These are phyloP conservation scores for Borealophlyctis nickersoniae DNA, from an alignment of 192 early-diverging fungal species.

Conservation along the genomic window DNA sequence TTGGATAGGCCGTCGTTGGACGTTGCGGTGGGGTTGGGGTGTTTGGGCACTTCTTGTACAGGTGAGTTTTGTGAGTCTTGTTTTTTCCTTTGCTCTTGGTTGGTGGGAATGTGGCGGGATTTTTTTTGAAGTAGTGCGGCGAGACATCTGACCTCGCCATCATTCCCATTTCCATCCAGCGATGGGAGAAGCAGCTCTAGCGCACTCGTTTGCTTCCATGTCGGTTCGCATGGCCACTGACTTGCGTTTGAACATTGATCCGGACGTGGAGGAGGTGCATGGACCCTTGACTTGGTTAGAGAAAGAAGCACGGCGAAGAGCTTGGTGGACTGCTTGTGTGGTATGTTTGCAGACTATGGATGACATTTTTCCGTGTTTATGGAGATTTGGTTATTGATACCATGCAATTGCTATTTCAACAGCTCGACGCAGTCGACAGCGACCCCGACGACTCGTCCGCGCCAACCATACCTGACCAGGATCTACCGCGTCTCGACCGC, in stretches of 20 bases:
- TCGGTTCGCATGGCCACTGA: background rate
- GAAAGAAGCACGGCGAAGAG: conserved; percentile 16
- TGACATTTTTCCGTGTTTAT: background rate
- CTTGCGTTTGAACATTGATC: conserved; percentile 21
- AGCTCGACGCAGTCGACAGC: conserved; percentile 17
- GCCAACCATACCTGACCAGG: conserved; percentile 10
- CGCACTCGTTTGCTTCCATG: background rate
- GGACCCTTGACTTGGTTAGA: conserved; percentile 18
- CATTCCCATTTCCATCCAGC: background rate
- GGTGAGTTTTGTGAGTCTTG: background rate
- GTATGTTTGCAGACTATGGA: conserved; percentile 6
- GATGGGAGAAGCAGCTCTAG: conserved; percentile 3
- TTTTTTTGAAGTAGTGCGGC: background rate
- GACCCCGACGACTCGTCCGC: background rate
- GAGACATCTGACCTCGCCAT: background rate
- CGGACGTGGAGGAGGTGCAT: conserved; percentile 30
- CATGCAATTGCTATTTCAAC: background rate
- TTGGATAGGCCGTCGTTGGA: conserved; percentile 20
- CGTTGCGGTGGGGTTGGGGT: conserved; percentile 10
- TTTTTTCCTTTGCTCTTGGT: background rate
- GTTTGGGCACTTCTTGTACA: conserved; percentile 13
- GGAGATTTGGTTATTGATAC: too few species aligned
- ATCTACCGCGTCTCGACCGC: conserved; percentile 13
- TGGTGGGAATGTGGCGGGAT: background rate
- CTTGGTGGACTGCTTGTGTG: conserved; percentile 22